These are phyloP conservation scores for Piper longum DNA, from an alignment of 164 flowering plant genomes.

Conservation along the genomic window DNA sequence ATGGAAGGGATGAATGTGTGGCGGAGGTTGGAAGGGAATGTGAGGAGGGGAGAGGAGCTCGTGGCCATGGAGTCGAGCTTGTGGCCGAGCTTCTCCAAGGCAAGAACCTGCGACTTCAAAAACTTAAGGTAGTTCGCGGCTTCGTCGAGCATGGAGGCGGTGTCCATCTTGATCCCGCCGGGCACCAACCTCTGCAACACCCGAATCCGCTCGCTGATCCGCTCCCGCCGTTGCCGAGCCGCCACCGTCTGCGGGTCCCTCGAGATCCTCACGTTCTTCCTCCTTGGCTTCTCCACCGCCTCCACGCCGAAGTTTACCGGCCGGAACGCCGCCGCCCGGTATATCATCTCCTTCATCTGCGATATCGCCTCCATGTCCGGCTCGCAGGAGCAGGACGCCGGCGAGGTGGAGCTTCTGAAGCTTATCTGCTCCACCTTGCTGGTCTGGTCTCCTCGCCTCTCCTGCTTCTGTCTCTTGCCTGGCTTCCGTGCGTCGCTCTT, in stretches of 20 bases:
- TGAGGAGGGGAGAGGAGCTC: constrained; percentile 6
- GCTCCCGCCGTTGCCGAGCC: constrained; percentile 88
- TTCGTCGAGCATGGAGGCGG: constrained; percentile 99
- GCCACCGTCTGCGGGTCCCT: constrained; percentile 93
- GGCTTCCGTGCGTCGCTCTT: constrained; percentile 24
- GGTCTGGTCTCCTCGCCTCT: constrained; percentile 2
- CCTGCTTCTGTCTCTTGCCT: constrained; percentile 30
- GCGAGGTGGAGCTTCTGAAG: constrained; percentile 31
- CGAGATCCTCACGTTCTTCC: constrained; percentile 86
- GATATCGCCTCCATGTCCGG: constrained; percentile 77
- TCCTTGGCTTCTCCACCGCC: constrained; percentile 62
- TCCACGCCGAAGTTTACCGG: constrained; percentile 67
- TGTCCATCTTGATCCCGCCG: constrained; percentile 95
- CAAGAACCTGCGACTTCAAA: constrained; percentile 67
- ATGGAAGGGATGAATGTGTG: constrained; percentile 31
- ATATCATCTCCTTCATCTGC: constrained; percentile 93
- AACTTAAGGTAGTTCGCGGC: constrained; percentile 95
- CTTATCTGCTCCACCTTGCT: constrained; percentile 38
- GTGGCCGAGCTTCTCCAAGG: constrained; percentile 49
- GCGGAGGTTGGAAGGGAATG: constrained; percentile 25
- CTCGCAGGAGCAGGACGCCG: constrained; percentile 20
- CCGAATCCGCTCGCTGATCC: constrained; percentile 83
- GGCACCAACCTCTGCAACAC: constrained; percentile 83
- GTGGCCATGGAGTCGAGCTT: constrained; percentile 19
- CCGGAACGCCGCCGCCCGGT: constrained; percentile 76